Conservation (phyloP, 805 yeast species). For the Candida taoyuanica region DNA sequence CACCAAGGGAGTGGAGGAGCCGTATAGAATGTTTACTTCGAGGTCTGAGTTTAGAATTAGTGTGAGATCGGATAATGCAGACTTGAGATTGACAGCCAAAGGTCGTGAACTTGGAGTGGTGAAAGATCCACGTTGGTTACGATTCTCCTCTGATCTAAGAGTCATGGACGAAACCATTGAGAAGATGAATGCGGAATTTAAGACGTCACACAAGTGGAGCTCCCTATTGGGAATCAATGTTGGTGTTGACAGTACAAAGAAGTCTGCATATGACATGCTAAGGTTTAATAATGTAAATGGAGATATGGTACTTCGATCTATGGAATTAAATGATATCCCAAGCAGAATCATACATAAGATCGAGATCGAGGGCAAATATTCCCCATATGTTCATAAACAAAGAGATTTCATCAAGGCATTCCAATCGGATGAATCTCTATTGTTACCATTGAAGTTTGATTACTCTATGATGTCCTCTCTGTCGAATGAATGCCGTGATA, state of each 20-base stretch:
- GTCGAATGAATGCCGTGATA: conserved; percentile 69
- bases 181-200: conserved; percentile 39
- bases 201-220: conserved; percentile 64
- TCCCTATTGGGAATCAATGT: conserved; percentile 41
- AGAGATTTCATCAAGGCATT: conserved; percentile 68
- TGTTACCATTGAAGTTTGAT: conserved; percentile 63
- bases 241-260: conserved; percentile 48
- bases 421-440: conserved; percentile 73
- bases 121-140: conserved; percentile 48
- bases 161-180: conserved; percentile 41
- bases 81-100: conserved; percentile 65
- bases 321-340: too few relatives aligned
- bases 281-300: conserved; percentile 43
- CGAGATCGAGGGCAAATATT: conserved; percentile 77
- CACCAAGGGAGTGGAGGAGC: conserved; percentile 94
- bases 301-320: conserved; percentile 9
- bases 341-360: conserved; percentile 58
- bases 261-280: conserved; percentile 69
- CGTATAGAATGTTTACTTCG: conserved; percentile 96
- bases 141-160: conserved; percentile 39
- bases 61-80: conserved; percentile 93
- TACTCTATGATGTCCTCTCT: conserved; percentile 57
- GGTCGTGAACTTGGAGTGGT: conserved; percentile 71
- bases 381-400: conserved; percentile 75
- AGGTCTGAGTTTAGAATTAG: conserved; percentile 90